These are phyloP conservation scores for Daldinia bambusicola DNA, from an alignment of 495 filamentous ascomycete genomes.

Conservation along the genomic window DNA sequence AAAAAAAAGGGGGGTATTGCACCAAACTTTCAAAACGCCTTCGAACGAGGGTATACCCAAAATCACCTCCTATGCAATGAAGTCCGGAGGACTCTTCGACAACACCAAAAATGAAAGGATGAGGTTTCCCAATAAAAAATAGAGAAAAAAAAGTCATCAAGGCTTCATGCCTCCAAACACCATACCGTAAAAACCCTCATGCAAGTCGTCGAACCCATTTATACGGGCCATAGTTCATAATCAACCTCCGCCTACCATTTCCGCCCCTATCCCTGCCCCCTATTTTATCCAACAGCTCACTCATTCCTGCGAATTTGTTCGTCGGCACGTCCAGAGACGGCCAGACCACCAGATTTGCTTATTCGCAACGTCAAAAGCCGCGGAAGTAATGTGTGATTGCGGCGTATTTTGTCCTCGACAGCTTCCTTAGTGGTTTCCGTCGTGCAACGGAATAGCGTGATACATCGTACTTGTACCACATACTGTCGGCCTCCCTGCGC, in stretches of 20 bases:
- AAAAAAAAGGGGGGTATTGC: background rate
- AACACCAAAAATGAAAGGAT: slow-evolving; percentile 3
- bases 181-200: slow-evolving; percentile 32
- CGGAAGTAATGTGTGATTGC: background rate
- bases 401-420: too few species aligned
- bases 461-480: background rate
- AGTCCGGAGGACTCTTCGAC: background rate
- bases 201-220: slow-evolving; percentile 25
- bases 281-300: background rate
- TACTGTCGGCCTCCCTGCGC: background rate
- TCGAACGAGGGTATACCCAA: slow-evolving; percentile 33
- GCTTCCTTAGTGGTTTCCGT: background rate
- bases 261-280: background rate
- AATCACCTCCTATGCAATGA: slow-evolving; percentile 14
- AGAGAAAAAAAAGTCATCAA: slow-evolving; percentile 13
- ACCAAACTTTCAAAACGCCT: slow-evolving; percentile 28
- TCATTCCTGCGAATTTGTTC: background rate
- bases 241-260: background rate
- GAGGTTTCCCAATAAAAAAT: background rate
- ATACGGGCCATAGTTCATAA: slow-evolving; percentile 2
- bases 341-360: background rate
- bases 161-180: slow-evolving; percentile 27
- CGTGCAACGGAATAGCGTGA: background rate
- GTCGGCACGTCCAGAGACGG: background rate
- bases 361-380: too few species aligned